Evolutionary conservation across 305 asterid genomes (phyloP).

Genomic region (Andrographis paniculata): DNA sequence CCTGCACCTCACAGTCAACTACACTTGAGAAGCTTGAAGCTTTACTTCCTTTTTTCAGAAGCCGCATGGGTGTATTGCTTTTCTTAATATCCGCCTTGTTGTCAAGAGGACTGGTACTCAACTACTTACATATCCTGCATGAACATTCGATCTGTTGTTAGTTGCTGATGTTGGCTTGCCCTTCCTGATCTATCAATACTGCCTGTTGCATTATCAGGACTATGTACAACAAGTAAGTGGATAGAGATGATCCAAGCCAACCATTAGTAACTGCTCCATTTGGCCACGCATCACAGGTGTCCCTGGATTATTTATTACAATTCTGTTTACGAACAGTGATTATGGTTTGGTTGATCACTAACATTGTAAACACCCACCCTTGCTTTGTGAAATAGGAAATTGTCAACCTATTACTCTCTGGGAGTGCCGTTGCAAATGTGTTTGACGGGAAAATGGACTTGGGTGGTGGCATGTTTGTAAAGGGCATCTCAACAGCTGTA

Average conservation of each 20-base stretch:
- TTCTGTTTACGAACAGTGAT: constrained; percentile 5
- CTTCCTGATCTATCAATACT: constrained; percentile 11
- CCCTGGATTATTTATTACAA: constrained; percentile 9
- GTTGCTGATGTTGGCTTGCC: background rate
- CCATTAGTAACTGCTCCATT: constrained; percentile 96
- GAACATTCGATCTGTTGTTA: background rate
- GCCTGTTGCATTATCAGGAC: constrained; percentile 35
- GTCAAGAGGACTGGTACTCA: constrained; percentile 81
- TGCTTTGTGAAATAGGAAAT: constrained; percentile 55
- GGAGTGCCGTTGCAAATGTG: constrained; percentile 76
- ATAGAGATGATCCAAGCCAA: constrained; percentile 90
- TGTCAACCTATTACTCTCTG: constrained; percentile 87
- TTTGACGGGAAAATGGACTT: constrained; percentile 88
- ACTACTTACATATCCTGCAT: too few relatives aligned
- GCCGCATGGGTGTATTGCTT: constrained; percentile 93
- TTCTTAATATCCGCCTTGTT: constrained; percentile 79
- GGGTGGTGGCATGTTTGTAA: constrained; percentile 91
- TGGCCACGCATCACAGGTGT: constrained; percentile 99
- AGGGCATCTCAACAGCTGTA: constrained; percentile 70
- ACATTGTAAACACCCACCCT: background rate
- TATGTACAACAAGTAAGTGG: constrained; percentile 83
- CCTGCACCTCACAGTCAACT: constrained; percentile 38
- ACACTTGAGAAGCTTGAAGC: constrained; percentile 54
- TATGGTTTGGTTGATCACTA: constrained; percentile 7
- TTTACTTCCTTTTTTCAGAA: constrained; percentile 70